Evolutionary conservation across 768 basidiomycete species (phyloP).

Genomic region (Leccinum ochraceum): DNA sequence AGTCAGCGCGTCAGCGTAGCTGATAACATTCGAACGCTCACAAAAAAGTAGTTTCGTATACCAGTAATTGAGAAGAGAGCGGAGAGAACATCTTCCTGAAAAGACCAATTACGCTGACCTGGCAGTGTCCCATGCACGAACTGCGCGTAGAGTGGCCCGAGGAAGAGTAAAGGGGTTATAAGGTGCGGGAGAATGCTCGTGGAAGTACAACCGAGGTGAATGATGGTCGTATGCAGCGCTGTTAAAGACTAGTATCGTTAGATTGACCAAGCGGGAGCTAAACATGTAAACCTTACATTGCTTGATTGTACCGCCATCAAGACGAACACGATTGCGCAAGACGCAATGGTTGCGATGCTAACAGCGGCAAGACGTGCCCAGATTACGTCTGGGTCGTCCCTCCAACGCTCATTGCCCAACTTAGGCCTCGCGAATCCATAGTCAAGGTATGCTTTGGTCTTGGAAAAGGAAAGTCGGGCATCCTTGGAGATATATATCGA

Average conservation of each 20-base stretch:
- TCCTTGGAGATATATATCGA: constrained; percentile 77
- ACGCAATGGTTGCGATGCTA: constrained; percentile 56
- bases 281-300: constrained; percentile 4
- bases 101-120: constrained; percentile 52
- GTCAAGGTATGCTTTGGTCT: constrained; percentile 26
- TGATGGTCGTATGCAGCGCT: constrained; percentile 33
- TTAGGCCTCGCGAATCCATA: constrained; percentile 33
- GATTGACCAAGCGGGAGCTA: constrained; percentile 2
- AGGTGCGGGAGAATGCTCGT: constrained; percentile 49
- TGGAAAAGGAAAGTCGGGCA: constrained; percentile 55
- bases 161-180: constrained; percentile 70
- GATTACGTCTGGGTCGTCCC: constrained; percentile 87
- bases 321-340: constrained; percentile 51
- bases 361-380: constrained; percentile 75
- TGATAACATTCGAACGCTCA: constrained; percentile 26
- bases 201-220: constrained; percentile 43
- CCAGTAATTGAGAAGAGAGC: constrained; percentile 56
- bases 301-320: constrained; percentile 38
- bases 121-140: constrained; percentile 52
- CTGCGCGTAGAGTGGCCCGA: constrained; percentile 71
- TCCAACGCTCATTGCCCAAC: constrained; percentile 51
- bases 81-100: constrained; percentile 39
- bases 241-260: constrained; percentile 18
- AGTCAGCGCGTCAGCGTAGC: neutral
- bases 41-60: constrained; percentile 66